Percentiles rank a stretch among this genome's conserved stretches.
These are phyloP conservation scores for Capsella bursapastoris DNA, from an alignment of 345 rosid species.

Conservation along the genomic window DNA sequence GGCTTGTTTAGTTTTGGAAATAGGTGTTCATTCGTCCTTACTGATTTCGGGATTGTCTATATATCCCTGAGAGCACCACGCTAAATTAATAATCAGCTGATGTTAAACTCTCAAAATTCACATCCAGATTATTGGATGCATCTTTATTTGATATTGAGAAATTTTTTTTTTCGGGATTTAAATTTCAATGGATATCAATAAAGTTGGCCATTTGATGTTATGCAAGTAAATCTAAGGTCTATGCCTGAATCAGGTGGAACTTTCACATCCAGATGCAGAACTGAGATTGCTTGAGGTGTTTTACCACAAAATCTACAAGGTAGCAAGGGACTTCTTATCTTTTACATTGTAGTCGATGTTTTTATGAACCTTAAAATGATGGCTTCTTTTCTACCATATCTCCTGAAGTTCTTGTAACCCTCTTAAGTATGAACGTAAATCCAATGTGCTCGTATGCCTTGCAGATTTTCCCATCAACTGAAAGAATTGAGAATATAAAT, in stretches of 20 bases:
- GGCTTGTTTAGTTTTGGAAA: conserved; percentile 25
- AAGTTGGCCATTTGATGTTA: conserved; percentile 8
- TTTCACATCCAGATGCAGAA: conserved; percentile 86
- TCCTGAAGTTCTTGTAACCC: conserved; percentile 11
- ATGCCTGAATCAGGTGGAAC: conserved; percentile 72
- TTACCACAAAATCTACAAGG: conserved; percentile 96
- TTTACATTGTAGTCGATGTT: conserved; percentile 20
- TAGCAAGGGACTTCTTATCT: conserved; percentile 35
- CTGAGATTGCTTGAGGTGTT: conserved; percentile 91
- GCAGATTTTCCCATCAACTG: conserved; percentile 86
- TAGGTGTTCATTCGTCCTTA: conserved; percentile 18
- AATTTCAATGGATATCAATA: conserved; percentile 2
- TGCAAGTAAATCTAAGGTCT: conserved; percentile 31
- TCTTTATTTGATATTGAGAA: conserved; percentile 19
- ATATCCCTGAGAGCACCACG: neutral
- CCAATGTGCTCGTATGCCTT: conserved; percentile 13
- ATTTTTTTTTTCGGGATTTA: neutral
- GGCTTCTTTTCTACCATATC: neutral
- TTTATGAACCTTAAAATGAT: conserved; percentile 5
- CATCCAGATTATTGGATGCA: conserved; percentile 14
- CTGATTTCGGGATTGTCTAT: conserved; percentile 17
- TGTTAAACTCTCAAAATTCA: conserved; percentile 8
- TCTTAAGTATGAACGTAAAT: conserved; percentile 17
- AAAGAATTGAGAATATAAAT: conserved; percentile 92
- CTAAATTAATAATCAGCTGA: conserved; percentile 16